Percentiles rank a stretch among this genome's conserved stretches.
These are phyloP conservation scores for Ganoderma sinense DNA, from an alignment of 1,284 basidiomycete species.

Conservation along the genomic window DNA sequence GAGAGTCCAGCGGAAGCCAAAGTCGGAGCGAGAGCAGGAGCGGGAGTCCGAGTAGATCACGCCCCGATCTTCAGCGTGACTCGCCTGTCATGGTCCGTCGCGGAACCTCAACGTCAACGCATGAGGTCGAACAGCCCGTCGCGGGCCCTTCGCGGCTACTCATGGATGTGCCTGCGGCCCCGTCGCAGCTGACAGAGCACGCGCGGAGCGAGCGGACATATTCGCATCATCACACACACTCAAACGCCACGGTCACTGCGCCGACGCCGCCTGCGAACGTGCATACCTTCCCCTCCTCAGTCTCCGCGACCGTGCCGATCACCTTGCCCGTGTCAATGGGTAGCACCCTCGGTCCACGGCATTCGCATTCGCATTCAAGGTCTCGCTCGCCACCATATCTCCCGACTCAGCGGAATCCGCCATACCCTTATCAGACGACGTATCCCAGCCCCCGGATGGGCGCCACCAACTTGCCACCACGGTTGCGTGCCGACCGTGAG, in stretches of 20 bases:
- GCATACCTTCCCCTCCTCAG: conserved; percentile 23
- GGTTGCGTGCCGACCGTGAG: conserved; percentile 27
- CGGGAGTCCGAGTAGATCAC: conserved; percentile 19
- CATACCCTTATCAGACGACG: conserved; percentile 27
- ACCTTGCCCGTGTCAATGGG: conserved; percentile 13
- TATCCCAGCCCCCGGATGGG: conserved; percentile 24
- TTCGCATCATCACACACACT: conserved; percentile 43
- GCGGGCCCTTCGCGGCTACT: conserved; percentile 26
- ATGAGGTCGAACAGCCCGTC: conserved; percentile 17
- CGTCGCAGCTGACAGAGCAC: conserved; percentile 11
- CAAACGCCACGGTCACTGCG: conserved; percentile 45
- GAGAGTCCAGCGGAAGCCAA: conserved; percentile 9
- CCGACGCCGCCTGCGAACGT: conserved; percentile 41
- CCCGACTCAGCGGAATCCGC: conserved; percentile 19
- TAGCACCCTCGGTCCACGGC: conserved; percentile 24
- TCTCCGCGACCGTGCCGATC: conserved; percentile 4
- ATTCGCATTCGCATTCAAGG: conserved; percentile 32
- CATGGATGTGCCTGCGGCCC: conserved; percentile 11
- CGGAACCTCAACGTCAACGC: conserved; percentile 13
- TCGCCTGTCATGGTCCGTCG: conserved; percentile 28
- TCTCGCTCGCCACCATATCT: conserved; percentile 32
- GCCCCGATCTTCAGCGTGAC: conserved; percentile 9
- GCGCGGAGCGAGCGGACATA: conserved; percentile 16
- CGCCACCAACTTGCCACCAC: conserved; percentile 26
- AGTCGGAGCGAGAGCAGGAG: conserved; percentile 21